phyloP scores from a whole-genome alignment of 176 grass and related monocot genomes.

The Avena eriantha region DNA sequence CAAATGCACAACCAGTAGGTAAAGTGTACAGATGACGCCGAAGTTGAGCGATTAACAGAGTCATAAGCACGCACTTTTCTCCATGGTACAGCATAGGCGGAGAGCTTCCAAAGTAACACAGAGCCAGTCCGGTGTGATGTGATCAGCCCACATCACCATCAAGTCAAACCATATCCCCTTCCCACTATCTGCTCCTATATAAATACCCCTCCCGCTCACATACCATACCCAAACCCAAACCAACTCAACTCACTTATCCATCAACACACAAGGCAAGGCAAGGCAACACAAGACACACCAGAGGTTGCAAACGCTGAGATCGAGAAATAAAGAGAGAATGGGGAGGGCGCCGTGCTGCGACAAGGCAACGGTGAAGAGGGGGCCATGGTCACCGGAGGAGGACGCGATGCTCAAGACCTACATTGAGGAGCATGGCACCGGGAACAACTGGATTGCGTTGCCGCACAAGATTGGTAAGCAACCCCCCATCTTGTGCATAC shows the following conservation, averaged over 20 bases:
- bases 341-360: constrained; percentile 92
- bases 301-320: not conserved
- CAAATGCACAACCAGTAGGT: no score
- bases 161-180: constrained; percentile 59
- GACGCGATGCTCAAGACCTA: constrained; percentile 87
- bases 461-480: constrained; percentile 82
- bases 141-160: constrained; percentile 55
- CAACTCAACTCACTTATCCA: constrained; percentile 32
- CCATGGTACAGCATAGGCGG: constrained; percentile 10
- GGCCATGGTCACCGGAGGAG: constrained; percentile 90
- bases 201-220: constrained; percentile 39
- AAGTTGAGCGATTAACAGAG: constrained; percentile 32
- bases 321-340: constrained; percentile 45
- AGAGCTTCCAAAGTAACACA: constrained; percentile 21
- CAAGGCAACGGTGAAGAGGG: constrained; percentile 89
- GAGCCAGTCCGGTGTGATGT: constrained; percentile 38
- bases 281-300: not conserved
- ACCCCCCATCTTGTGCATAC: no score
- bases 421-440: constrained; percentile 84
- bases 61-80: constrained; percentile 17
- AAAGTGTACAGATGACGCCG: not conserved
- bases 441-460: constrained; percentile 89
- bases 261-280: not conserved
- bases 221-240: constrained; percentile 47
- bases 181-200: constrained; percentile 47